Percentiles rank a stretch among this genome's conserved stretches.
Evolutionary conservation across 148 eudicot genomes (phyloP).

Genomic region (Rhododendron kiyosumense): DNA sequence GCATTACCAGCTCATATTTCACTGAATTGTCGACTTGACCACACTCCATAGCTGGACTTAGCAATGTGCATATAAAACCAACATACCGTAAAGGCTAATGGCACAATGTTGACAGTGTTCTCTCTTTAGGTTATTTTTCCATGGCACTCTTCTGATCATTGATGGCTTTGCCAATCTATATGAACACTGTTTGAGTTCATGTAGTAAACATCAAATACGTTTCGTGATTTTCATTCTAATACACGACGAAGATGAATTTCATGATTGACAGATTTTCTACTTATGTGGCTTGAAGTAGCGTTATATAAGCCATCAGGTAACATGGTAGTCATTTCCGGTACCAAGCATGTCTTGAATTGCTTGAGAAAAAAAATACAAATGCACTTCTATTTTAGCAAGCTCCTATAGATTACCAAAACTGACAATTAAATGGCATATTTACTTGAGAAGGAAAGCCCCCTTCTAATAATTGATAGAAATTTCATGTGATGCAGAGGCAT

Average conservation of each 20-base stretch:
- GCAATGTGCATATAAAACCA: not conserved
- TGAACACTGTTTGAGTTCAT: not conserved
- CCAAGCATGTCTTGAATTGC: not conserved
- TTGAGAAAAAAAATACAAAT: not conserved
- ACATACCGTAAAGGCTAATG: not conserved
- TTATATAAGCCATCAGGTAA: not conserved
- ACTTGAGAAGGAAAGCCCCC: not conserved
- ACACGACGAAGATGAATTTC: not conserved
- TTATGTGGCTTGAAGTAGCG: not conserved
- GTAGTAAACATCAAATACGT: not conserved
- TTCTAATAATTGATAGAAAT: not conserved
- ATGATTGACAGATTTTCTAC: not conserved
- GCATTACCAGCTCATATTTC: conserved; percentile 19
- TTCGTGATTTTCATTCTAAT: not conserved
- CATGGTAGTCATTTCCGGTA: not conserved
- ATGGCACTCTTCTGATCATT: not conserved
- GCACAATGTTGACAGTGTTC: not conserved
- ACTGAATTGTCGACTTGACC: conserved; percentile 36
- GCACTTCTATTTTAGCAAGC: not conserved
- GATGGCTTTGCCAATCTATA: not conserved
- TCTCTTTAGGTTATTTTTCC: not conserved
- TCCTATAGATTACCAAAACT: not conserved
- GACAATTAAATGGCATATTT: not conserved
- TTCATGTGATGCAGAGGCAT: conserved; percentile 51
- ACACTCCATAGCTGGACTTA: not conserved